phyloP scores from a whole-genome alignment of 352 stramenopile species.

The Pythium utonaiense region DNA sequence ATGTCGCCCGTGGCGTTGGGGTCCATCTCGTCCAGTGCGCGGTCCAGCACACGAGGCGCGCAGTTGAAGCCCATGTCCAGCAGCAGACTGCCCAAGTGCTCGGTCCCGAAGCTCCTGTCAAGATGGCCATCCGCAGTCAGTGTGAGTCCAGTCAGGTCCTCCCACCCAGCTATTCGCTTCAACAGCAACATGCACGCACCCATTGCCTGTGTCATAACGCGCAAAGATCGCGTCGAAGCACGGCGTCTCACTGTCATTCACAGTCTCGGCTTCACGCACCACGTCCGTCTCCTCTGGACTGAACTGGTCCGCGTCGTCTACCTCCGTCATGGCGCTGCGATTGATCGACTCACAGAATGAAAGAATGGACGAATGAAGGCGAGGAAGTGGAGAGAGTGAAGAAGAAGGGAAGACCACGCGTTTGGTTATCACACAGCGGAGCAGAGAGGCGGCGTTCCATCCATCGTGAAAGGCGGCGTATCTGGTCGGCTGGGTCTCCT shows the following conservation, averaged over 20 bases:
- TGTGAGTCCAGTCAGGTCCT: not conserved
- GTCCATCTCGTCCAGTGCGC: constrained; percentile 66
- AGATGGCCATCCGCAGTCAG: not conserved
- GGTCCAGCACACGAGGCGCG: constrained; percentile 42
- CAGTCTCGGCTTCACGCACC: constrained; percentile 18
- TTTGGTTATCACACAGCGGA: constrained; percentile 3
- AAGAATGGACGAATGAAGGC: not conserved
- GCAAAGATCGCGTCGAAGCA: constrained; percentile 60
- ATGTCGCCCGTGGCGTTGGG: constrained; percentile 64
- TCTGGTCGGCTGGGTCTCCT: constrained; percentile 4
- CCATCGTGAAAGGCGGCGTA: not conserved
- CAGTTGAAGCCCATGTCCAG: constrained; percentile 72
- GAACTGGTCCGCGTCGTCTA: constrained; percentile 19
- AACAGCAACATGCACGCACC: constrained; percentile 23
- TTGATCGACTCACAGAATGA: not conserved
- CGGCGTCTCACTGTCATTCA: constrained; percentile 51
- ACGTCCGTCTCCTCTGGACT: constrained; percentile 21
- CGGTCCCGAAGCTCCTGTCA: constrained; percentile 44
- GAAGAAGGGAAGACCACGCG: not conserved
- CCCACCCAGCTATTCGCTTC: not conserved
- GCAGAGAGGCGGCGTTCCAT: not conserved
- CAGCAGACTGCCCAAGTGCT: constrained; percentile 56
- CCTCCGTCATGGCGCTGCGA: constrained; percentile 15
- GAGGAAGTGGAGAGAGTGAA: not conserved
- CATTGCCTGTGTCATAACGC: constrained; percentile 41